A percentile compares a stretch with the other conserved stretches of the same genome.
phyloP scores from a whole-genome alignment of 2,329 filamentous ascomycete species.

The Annulohypoxylon truncatum region DNA sequence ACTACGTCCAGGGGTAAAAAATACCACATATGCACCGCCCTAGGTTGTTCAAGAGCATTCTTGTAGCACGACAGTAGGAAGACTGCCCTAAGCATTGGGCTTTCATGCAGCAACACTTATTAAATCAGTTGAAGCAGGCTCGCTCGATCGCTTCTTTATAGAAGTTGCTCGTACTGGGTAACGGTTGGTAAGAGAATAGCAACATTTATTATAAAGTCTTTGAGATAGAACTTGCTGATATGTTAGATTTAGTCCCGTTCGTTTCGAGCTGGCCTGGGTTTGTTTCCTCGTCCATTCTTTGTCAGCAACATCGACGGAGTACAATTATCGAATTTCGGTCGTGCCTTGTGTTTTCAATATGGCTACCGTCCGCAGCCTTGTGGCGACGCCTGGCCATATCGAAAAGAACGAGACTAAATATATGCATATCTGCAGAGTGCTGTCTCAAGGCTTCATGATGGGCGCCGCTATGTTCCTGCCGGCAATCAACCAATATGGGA shows the following conservation, averaged over 20 bases:
- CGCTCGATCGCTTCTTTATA: slow-evolving; percentile 10
- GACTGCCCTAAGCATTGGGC: slow-evolving; percentile 7
- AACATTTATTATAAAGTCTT: too few species aligned
- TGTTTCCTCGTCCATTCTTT: not conserved
- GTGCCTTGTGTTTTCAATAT: not conserved
- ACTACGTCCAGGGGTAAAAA: not conserved
- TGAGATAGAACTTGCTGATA: too few species aligned
- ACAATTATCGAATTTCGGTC: not conserved
- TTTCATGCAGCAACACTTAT: not conserved
- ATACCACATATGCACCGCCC: slow-evolving; percentile 22
- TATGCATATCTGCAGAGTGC: slow-evolving; percentile 6
- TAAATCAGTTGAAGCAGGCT: not conserved
- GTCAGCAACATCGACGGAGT: not conserved
- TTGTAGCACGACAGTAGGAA: slow-evolving; percentile 10
- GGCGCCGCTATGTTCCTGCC: slow-evolving; percentile 38
- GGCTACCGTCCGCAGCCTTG: not conserved
- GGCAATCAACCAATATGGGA: slow-evolving; percentile 23
- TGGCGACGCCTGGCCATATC: not conserved
- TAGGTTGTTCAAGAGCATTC: not conserved
- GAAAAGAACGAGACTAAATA: not conserved
- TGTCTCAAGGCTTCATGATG: slow-evolving; percentile 42
- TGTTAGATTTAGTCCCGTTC: too few species aligned
- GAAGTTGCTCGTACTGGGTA: not conserved
- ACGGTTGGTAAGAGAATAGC: too few species aligned
- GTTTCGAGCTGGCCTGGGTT: not conserved